Conservation (phyloP, 352 stramenopile species). For the Pythium aphanidermatum region DNA sequence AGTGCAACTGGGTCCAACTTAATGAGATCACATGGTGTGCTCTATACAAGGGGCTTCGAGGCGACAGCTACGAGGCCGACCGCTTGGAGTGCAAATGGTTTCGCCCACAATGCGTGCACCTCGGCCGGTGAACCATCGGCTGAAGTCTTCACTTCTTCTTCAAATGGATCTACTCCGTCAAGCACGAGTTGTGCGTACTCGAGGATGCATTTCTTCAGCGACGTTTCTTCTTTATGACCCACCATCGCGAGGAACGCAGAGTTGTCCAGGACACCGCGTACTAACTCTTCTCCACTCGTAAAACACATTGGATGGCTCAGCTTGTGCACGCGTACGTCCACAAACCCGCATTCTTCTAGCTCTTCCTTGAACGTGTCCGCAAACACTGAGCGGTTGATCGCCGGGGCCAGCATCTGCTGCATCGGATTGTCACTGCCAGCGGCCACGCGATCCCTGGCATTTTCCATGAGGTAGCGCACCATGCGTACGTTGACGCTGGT, state of each 20-base stretch:
- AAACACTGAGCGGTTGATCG: conserved; percentile 6
- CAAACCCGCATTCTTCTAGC: conserved; percentile 8
- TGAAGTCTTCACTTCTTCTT: background rate
- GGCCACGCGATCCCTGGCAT: conserved; percentile 1
- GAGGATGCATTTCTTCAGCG: conserved; percentile 3
- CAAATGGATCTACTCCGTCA: conserved; percentile 9
- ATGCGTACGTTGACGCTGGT: conserved; percentile 9
- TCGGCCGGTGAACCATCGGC: background rate
- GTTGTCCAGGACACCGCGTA: conserved; percentile 5
- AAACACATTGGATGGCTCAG: conserved; percentile 12
- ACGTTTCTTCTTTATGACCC: background rate
- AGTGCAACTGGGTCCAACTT: too few relatives aligned
- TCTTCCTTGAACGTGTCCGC: conserved; percentile 13
- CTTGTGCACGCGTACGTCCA: conserved; percentile 4
- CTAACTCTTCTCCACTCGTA: conserved; percentile 10
- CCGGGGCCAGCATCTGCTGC: background rate
- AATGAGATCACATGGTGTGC: background rate
- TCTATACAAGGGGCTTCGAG: background rate
- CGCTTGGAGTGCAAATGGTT: conserved; percentile 1
- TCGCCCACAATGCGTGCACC: conserved; percentile 1
- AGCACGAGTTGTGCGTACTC: conserved; percentile 11
- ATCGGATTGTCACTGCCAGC: background rate
- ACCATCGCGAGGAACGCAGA: background rate
- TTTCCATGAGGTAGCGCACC: background rate
- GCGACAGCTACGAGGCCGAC: background rate